Evolutionary conservation across 2,329 filamentous ascomycete genomes (phyloP).

Genomic region (Penicillium brevicompactum): DNA sequence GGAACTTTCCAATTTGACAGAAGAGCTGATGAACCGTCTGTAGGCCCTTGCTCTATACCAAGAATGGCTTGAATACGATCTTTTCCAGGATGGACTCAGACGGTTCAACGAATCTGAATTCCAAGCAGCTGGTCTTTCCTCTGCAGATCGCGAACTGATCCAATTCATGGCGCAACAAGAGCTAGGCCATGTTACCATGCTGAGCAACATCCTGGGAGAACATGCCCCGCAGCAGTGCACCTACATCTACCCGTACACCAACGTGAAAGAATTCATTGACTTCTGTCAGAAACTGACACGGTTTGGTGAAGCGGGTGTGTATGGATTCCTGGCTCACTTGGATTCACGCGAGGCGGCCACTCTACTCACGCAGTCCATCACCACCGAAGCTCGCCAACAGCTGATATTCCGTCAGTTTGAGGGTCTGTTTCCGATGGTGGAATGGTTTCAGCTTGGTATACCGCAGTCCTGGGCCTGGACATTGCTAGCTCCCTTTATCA

Average conservation of each 20-base stretch:
- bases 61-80: slow-evolving; percentile 82
- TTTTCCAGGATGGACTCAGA: slow-evolving; percentile 75
- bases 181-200: slow-evolving; percentile 72
- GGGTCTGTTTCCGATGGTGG: slow-evolving; percentile 78
- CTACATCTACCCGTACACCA: slow-evolving; percentile 79
- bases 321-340: slow-evolving; percentile 77
- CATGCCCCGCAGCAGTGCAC: slow-evolving; percentile 72
- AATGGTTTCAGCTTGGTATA: slow-evolving; percentile 78
- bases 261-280: slow-evolving; percentile 75
- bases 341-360: slow-evolving; percentile 74
- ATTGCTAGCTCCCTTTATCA: slow-evolving; percentile 77
- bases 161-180: slow-evolving; percentile 79
- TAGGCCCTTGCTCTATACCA: slow-evolving; percentile 72
- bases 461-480: slow-evolving; percentile 87
- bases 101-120: slow-evolving; percentile 72
- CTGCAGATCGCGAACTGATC: slow-evolving; percentile 71
- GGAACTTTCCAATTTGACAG: background rate
- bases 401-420: slow-evolving; percentile 82
- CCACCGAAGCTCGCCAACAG: slow-evolving; percentile 79
- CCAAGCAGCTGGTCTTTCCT: slow-evolving; percentile 64
- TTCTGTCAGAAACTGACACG: slow-evolving; percentile 85
- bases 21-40: slow-evolving; percentile 2
- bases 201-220: slow-evolving; percentile 75
- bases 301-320: slow-evolving; percentile 77
- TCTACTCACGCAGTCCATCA: slow-evolving; percentile 73